Percentiles rank a stretch among this genome's conserved stretches.
Evolutionary conservation across 306 rosid genomes (phyloP).

Genomic region (Oemleria cerasiformis): DNA sequence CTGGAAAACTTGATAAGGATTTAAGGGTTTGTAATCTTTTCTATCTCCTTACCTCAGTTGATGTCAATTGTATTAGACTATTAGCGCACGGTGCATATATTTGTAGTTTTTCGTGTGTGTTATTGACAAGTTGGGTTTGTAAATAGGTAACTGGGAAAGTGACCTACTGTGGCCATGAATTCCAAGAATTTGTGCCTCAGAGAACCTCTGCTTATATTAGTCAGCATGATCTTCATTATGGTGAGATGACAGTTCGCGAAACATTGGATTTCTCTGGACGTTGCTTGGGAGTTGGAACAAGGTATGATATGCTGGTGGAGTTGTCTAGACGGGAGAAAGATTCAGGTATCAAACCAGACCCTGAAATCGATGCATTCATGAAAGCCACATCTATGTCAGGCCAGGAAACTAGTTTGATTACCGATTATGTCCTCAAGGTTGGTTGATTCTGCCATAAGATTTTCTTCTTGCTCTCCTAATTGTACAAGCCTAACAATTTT

Average conservation of each 20-base stretch:
- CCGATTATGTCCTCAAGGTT: conserved; percentile 78
- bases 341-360: conserved; percentile 62
- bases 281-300: conserved; percentile 63
- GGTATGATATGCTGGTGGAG: conserved; percentile 58
- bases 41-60: not conserved
- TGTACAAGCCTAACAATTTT: conserved; percentile 20
- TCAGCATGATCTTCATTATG: conserved; percentile 78
- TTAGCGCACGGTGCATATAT: not conserved
- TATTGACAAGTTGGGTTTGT: conserved; percentile 3
- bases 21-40: conserved; percentile 27
- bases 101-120: not conserved
- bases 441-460: conserved; percentile 9
- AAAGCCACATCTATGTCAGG: conserved; percentile 61
- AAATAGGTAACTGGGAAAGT: conserved; percentile 65
- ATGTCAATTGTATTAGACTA: not conserved
- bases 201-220: conserved; percentile 91
- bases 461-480: not conserved
- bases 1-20: conserved; percentile 35
- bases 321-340: conserved; percentile 55
- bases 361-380: conserved; percentile 69
- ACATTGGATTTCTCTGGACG: conserved; percentile 67
- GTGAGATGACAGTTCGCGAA: conserved; percentile 77
- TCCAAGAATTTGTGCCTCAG: conserved; percentile 79
- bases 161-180: conserved; percentile 83
- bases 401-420: conserved; percentile 53